Percentiles rank a stretch among this genome's conserved stretches.
Conservation (phyloP, 1,284 basidiomycete genomes). For the Melampsora larici-populina region DNA sequence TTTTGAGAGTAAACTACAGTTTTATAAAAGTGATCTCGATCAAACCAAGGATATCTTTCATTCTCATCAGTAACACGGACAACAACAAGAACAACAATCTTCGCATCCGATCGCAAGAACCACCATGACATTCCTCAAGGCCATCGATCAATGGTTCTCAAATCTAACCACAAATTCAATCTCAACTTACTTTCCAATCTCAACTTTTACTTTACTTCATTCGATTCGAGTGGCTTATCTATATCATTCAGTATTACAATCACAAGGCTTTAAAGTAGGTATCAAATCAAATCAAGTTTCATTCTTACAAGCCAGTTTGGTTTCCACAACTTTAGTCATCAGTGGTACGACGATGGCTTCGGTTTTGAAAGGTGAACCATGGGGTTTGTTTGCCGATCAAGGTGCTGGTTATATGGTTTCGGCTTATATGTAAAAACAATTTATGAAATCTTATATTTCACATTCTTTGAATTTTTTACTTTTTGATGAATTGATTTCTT, state of each 20-base stretch:
- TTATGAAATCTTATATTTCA: too few species aligned
- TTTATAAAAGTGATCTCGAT: too few species aligned
- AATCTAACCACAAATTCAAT: not conserved
- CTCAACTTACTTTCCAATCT: conserved; percentile 4
- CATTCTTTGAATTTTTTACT: too few species aligned
- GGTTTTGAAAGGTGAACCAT: conserved; percentile 30
- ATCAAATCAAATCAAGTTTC: conserved; percentile 8
- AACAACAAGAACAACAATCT: too few species aligned
- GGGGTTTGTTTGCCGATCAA: not conserved
- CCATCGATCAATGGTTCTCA: not conserved
- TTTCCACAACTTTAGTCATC: conserved; percentile 34
- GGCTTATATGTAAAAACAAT: conserved; percentile 38
- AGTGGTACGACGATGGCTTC: conserved; percentile 40
- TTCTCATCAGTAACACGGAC: too few species aligned
- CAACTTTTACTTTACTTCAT: conserved; percentile 24
- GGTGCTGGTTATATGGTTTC: conserved; percentile 22
- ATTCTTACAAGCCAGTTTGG: conserved; percentile 23
- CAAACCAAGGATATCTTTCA: too few species aligned
- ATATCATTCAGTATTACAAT: conserved; percentile 23
- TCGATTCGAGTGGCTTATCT: conserved; percentile 28
- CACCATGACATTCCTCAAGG: not conserved
- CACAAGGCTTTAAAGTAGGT: conserved; percentile 19
- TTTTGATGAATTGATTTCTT: too few species aligned
- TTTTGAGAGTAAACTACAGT: too few species aligned
- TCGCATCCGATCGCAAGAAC: too few species aligned